Percentiles rank a stretch among this genome's conserved stretches.
phyloP scores from a whole-genome alignment of 306 rosid genomes.

The Quercus mongolica region DNA sequence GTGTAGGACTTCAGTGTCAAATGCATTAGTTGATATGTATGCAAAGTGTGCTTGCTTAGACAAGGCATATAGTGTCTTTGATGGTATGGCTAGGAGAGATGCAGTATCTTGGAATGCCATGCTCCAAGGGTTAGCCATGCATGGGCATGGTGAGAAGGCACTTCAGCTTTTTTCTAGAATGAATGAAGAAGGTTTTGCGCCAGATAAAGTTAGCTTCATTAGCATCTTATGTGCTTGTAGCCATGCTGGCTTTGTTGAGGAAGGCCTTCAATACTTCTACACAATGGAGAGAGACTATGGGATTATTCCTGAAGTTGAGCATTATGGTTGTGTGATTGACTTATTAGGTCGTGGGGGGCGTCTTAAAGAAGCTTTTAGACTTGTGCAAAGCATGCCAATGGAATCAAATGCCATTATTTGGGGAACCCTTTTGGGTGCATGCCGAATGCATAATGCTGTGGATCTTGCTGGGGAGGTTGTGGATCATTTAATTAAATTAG shows the following conservation, averaged over 20 bases:
- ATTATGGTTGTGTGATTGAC: slow-evolving; percentile 86
- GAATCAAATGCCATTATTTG: slow-evolving; percentile 67
- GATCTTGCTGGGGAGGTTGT: slow-evolving; percentile 61
- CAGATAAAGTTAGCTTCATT: slow-evolving; percentile 63
- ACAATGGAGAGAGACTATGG: slow-evolving; percentile 63
- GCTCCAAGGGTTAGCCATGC: slow-evolving; percentile 78
- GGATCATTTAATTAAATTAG: slow-evolving; percentile 48
- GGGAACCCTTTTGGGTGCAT: slow-evolving; percentile 80
- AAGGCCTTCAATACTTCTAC: slow-evolving; percentile 61
- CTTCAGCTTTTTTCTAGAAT: slow-evolving; percentile 66
- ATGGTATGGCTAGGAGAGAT: slow-evolving; percentile 47
- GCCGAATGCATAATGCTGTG: slow-evolving; percentile 68
- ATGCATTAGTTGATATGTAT: slow-evolving; percentile 82
- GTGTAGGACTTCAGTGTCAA: slow-evolving; percentile 60
- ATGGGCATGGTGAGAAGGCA: slow-evolving; percentile 70
- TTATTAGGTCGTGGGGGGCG: slow-evolving; percentile 81
- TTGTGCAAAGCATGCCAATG: slow-evolving; percentile 67
- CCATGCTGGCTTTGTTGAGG: slow-evolving; percentile 66
- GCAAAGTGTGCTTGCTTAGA: slow-evolving; percentile 72
- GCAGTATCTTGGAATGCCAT: slow-evolving; percentile 79
- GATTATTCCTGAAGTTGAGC: slow-evolving; percentile 62
- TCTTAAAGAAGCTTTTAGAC: slow-evolving; percentile 68
- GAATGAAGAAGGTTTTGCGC: slow-evolving; percentile 57
- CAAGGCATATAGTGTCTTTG: slow-evolving; percentile 45
- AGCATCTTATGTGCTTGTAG: slow-evolving; percentile 83